phyloP scores from a whole-genome alignment of 2,329 filamentous ascomycete genomes.

The Talaromyces sp. region DNA sequence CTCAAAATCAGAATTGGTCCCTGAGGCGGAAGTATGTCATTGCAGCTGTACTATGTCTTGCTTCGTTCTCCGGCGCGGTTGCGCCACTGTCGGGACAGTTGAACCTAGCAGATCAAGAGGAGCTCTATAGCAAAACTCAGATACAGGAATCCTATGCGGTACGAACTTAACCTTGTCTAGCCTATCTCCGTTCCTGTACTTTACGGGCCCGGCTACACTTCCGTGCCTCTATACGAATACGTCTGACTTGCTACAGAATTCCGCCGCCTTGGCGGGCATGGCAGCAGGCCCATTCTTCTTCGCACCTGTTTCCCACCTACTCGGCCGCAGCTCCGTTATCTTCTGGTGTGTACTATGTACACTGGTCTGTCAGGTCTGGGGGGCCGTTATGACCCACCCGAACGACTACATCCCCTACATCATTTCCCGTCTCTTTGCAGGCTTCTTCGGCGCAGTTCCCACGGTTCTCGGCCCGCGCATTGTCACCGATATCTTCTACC shows the following conservation, averaged over 20 bases:
- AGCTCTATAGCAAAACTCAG: constrained; percentile 37
- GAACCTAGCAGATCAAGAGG: constrained; percentile 38
- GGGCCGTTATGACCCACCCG: constrained; percentile 38
- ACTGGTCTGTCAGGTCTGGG: constrained; percentile 43
- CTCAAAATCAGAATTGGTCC: constrained; percentile 38
- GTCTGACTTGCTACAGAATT: constrained; percentile 31
- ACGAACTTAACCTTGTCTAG: constrained; percentile 13
- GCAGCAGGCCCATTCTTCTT: constrained; percentile 44
- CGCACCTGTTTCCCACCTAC: constrained; percentile 38
- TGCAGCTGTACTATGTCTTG: constrained; percentile 37
- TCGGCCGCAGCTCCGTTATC: constrained; percentile 44
- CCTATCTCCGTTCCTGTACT: too few relatives aligned
- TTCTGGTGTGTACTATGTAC: constrained; percentile 44
- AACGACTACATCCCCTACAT: constrained; percentile 42
- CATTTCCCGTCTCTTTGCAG: constrained; percentile 43
- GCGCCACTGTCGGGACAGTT: constrained; percentile 41
- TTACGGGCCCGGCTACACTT: not conserved
- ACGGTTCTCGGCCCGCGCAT: constrained; percentile 44
- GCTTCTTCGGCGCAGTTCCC: constrained; percentile 45
- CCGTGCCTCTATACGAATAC: not conserved
- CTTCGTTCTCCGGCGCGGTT: constrained; percentile 40
- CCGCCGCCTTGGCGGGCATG: constrained; percentile 44
- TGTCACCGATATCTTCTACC: constrained; percentile 49
- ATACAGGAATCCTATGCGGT: constrained; percentile 38
- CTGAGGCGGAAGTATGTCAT: constrained; percentile 35